These are phyloP conservation scores for Coniella vitis DNA, from an alignment of 2,329 filamentous ascomycete genomes.

Conservation along the genomic window DNA sequence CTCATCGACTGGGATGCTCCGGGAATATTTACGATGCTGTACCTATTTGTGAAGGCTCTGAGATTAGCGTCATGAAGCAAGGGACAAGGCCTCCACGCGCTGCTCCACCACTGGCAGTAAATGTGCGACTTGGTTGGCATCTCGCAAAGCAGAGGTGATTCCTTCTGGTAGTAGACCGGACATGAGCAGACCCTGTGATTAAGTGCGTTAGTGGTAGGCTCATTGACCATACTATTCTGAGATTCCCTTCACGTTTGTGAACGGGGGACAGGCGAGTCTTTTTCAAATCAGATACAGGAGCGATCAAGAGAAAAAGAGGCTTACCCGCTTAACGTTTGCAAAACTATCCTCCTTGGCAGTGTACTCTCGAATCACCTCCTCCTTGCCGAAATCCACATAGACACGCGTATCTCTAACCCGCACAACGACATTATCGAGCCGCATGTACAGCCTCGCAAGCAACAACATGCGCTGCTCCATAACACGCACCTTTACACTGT, in stretches of 20 bases:
- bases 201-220: conserved; percentile 17
- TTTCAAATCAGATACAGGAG: too few relatives aligned
- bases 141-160: conserved; percentile 67
- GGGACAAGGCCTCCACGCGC: conserved; percentile 44
- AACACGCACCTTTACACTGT: conserved; percentile 86
- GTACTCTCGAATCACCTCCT: conserved; percentile 81
- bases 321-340: conserved; percentile 64
- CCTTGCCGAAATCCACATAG: conserved; percentile 79
- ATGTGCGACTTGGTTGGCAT: conserved; percentile 68
- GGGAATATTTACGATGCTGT: too few relatives aligned
- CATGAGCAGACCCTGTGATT: conserved; percentile 39
- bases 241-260: too few relatives aligned
- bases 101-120: conserved; percentile 66
- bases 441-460: conserved; percentile 82
- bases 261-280: too few relatives aligned
- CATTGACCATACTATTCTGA: too few relatives aligned
- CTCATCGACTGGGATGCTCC: too few relatives aligned
- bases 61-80: conserved; percentile 16
- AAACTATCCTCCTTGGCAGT: conserved; percentile 80
- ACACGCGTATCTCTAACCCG: conserved; percentile 84
- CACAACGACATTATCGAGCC: conserved; percentile 83
- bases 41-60: too few relatives aligned
- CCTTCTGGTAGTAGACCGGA: conserved; percentile 58
- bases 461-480: conserved; percentile 86
- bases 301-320: conserved; percentile 22